These are phyloP conservation scores for Microsporum ferrugineum DNA, from an alignment of 2,329 filamentous ascomycete genomes.

Conservation along the genomic window DNA sequence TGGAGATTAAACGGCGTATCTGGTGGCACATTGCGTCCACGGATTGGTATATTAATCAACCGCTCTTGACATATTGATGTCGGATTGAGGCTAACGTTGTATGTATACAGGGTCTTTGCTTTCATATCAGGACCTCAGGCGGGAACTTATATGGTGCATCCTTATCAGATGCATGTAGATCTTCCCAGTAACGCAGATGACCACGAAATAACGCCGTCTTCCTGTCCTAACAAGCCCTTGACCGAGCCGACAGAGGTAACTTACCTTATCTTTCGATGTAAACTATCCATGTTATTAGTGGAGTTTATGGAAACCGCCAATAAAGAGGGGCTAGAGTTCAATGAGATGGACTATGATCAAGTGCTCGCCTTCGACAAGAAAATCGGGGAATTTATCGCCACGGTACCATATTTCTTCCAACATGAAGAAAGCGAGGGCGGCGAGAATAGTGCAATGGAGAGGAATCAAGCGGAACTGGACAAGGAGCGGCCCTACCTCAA, in stretches of 20 bases:
- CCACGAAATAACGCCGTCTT: slow-evolving; percentile 9
- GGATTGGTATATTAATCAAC: slow-evolving; percentile 29
- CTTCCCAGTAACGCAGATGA: slow-evolving; percentile 32
- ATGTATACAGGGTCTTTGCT: slow-evolving; percentile 25
- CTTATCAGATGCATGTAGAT: slow-evolving; percentile 32
- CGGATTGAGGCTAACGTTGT: background rate
- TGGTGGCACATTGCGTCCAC: slow-evolving; percentile 36
- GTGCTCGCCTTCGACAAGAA: slow-evolving; percentile 30
- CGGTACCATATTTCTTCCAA: slow-evolving; percentile 29
- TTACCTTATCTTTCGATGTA: slow-evolving; percentile 35
- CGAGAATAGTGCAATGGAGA: background rate
- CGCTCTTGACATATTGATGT: background rate
- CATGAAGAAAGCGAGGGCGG: slow-evolving; percentile 23
- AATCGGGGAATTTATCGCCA: slow-evolving; percentile 22
- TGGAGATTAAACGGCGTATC: slow-evolving; percentile 31
- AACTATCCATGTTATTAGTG: slow-evolving; percentile 31
- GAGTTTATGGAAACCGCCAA: slow-evolving; percentile 30
- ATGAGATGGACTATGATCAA: slow-evolving; percentile 26
- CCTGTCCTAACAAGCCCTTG: slow-evolving; percentile 20
- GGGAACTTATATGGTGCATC: slow-evolving; percentile 34
- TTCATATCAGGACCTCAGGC: slow-evolving; percentile 36
- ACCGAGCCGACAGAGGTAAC: slow-evolving; percentile 35
- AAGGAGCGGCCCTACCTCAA: slow-evolving; percentile 21
- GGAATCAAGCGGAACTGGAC: slow-evolving; percentile 21
- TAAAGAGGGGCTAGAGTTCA: slow-evolving; percentile 18